These are phyloP conservation scores for Asterophora parasitica DNA, from an alignment of 768 basidiomycete genomes.

Conservation along the genomic window DNA sequence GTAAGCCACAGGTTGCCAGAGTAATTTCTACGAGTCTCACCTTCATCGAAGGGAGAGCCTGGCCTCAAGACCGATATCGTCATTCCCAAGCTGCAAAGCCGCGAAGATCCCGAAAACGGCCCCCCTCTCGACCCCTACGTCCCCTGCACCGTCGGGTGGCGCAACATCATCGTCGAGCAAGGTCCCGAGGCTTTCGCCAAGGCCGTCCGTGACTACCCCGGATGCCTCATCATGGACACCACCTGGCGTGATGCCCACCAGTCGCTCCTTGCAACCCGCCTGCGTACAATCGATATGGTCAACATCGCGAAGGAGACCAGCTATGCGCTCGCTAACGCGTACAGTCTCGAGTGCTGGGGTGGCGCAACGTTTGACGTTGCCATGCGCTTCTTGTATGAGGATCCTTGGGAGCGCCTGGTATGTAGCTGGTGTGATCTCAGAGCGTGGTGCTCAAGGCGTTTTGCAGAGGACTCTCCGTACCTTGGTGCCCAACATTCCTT, in stretches of 20 bases:
- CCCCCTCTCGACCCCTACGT: constrained; percentile 71
- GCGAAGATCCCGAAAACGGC: constrained; percentile 65
- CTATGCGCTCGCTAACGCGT: constrained; percentile 91
- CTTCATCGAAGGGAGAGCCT: constrained; percentile 69
- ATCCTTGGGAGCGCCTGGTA: constrained; percentile 97
- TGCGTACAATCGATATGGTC: constrained; percentile 94
- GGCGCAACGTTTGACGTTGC: constrained; percentile 98
- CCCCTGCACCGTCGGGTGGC: constrained; percentile 90
- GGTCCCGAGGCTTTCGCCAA: constrained; percentile 98
- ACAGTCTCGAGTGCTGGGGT: constrained; percentile 98
- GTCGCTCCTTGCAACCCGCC: constrained; percentile 91
- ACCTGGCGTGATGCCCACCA: constrained; percentile 99
- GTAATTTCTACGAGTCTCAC: neutral
- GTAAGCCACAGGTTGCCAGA: constrained; percentile 26
- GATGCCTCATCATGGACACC: constrained; percentile 95
- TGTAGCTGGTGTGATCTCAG: constrained; percentile 19
- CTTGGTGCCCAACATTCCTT: constrained; percentile 96
- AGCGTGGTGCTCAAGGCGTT: constrained; percentile 7
- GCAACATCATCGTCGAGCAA: constrained; percentile 96
- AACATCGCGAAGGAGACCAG: constrained; percentile 99
- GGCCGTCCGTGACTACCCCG: constrained; percentile 94
- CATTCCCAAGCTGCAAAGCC: constrained; percentile 75
- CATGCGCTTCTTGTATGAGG: constrained; percentile 99
- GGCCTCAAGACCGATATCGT: constrained; percentile 87
- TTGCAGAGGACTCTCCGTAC: constrained; percentile 82